Evolutionary conservation across 192 early-diverging fungal genomes (phyloP), one percentile per base, ranked within the genome.

Genomic region (Phycomyces nitens): DNA sequence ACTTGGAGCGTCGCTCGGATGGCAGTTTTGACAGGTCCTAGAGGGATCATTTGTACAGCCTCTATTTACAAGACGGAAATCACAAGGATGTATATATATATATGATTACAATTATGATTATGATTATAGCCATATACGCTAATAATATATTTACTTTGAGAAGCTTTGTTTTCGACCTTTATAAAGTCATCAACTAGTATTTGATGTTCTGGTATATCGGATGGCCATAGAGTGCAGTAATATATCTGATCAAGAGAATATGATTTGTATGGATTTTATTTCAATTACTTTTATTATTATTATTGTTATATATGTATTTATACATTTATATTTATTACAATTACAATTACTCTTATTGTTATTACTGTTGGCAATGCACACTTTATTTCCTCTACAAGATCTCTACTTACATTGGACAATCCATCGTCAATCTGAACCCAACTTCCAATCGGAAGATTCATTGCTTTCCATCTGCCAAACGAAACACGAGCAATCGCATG

Each of bases 151-250:
- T 41, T 58, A 38, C 12, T 22, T 58, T 12, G 40, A 42, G 14
- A 18, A 58, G 15, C 20, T 3, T 27, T 12, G 1, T n/a, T n/a
- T n/a, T 16, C 6, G 26, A 26, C 14, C 41, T 41, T 34, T 7
- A 58, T 58, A 42, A 42, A 58, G 6, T 27, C 18, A 42, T 58
- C 29, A 5, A 22, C 15, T 23, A 38, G 14, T 14, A 58, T 38
- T 20, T 42, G 40, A 42, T 62, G 49, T 2, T 34, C n/a, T 3
- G 60, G 60, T 38, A 38, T 40, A 22, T 53, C 10, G 0, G 51
- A 21, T 40, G 60, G 60, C 60, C 60, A 62, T 5, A 62, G 15
- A 51, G 29, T 52, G 23, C 60, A 62, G 40, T 53, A 62, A 53
- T 62, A 62, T 10, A 16, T 12, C 38, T 58, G 27, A 56, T 56